Evolutionary conservation across 148 eudicot species (phyloP), one percentile per base, ranked within the genome.

Genomic region (Amaranthus cruentus): DNA sequence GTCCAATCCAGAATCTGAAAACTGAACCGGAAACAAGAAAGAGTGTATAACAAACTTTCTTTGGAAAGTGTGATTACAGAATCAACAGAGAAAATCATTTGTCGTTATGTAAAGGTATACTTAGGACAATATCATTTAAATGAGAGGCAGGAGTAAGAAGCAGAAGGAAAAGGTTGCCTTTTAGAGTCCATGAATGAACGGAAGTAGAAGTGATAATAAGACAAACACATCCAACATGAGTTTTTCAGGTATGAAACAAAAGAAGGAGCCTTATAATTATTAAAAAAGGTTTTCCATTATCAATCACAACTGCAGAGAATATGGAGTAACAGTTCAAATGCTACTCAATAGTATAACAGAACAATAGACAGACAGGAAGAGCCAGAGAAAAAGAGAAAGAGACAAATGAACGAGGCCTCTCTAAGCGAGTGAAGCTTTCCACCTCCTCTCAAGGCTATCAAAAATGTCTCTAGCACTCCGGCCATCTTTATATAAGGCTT

Each of bases 391-490:
- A 13, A 63, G 13, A 52, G 11, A 55, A 47, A 52, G 46, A 70
- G 67, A 71, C 28, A 21, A 21, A 14, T 4, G 62, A 70, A 70
- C 2, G 48, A 62, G 43, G 54, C 73, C 54, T 61, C 68, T 54
- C 60, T 77, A 64, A 53, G 38, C 72, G 79, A 73, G 80, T 10
- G 87, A 76, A 75, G 86, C 80, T 87, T 81, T 88, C 96, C 90
- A 87, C 76, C 84, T 88, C 83, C 80, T 78, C 63, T 76, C 74
- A 77, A 93, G 85, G 76, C 73, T 68, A 48, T 84, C 89, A 73
- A 87, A 93, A 43, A 77, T 48, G 66, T 91, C 96, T 62, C 83
- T 85, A 47, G 72, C 78, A 82, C 68, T 87, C 66, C 87, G 77
- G 71, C 92, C 79, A 68, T 82, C 83, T 82, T 78, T 86, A 73